phyloP scores from a whole-genome alignment of 441 rosid species.

The Jatropha podagrica region DNA sequence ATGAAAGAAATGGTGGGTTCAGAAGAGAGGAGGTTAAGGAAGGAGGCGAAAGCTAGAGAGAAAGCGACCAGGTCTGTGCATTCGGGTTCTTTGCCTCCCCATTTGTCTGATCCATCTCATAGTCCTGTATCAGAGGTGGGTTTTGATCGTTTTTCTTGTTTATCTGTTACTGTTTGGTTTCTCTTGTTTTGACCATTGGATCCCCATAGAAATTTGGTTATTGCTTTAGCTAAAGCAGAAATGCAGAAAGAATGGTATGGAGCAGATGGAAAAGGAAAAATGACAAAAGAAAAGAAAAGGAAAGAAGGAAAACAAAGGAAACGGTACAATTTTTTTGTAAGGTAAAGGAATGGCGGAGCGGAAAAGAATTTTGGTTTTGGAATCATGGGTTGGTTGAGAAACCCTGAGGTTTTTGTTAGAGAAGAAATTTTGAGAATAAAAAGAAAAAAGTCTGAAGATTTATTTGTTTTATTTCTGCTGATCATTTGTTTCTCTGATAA shows the following conservation, averaged over 20 bases:
- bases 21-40: conserved; percentile 46
- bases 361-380: background rate
- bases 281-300: too few species aligned
- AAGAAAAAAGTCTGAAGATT: background rate
- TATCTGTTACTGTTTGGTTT: background rate
- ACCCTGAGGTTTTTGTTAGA: background rate
- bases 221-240: background rate
- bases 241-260: background rate
- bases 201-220: background rate
- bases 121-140: conserved; percentile 94
- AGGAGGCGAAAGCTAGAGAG: conserved; percentile 43
- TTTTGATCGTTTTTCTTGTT: conserved; percentile 6
- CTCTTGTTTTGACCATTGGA: background rate
- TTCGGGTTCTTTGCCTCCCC: conserved; percentile 87
- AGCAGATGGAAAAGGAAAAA: background rate
- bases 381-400: conserved; percentile 6
- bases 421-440: background rate
- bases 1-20: conserved; percentile 34
- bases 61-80: conserved; percentile 60
- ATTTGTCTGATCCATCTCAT: conserved; percentile 96
- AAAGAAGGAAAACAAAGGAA: too few species aligned
- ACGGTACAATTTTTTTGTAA: too few species aligned
- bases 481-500: background rate
- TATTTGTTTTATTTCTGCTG: background rate
- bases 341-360: too few species aligned